Evolutionary conservation across 2,329 filamentous ascomycete species (phyloP).

Genomic region (Chrysoporthe puriensis): DNA sequence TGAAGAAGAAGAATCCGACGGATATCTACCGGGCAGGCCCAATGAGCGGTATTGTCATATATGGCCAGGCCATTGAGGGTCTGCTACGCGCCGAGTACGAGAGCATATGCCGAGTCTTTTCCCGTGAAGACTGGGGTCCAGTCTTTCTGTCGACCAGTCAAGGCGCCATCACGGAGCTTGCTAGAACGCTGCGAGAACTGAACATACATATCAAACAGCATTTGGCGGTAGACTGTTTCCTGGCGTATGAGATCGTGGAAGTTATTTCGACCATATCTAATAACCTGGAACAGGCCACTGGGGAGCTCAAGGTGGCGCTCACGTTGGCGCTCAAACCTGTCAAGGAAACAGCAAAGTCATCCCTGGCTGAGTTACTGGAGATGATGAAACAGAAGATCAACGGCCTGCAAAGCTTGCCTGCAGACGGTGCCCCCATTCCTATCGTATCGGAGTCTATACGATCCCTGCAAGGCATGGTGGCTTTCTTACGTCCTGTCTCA

Average conservation of each 20-base stretch:
- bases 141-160: conserved; percentile 82
- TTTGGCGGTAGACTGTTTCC: conserved; percentile 86
- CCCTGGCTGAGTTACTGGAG: conserved; percentile 80
- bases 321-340: conserved; percentile 87
- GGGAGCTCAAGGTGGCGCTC: conserved; percentile 81
- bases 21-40: conserved; percentile 79
- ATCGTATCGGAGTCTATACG: conserved; percentile 85
- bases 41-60: conserved; percentile 89
- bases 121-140: conserved; percentile 79
- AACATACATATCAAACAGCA: conserved; percentile 89
- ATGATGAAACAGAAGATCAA: conserved; percentile 76
- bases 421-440: conserved; percentile 77
- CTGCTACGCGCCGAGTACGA: conserved; percentile 89
- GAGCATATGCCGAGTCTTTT: conserved; percentile 85
- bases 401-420: conserved; percentile 68
- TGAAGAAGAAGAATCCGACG: conserved; percentile 79
- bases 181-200: conserved; percentile 82
- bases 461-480: conserved; percentile 82
- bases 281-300: conserved; percentile 79
- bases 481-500: conserved; percentile 82
- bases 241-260: conserved; percentile 94
- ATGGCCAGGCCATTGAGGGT: conserved; percentile 84
- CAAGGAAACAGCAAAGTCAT: conserved; percentile 87
- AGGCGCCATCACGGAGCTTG: conserved; percentile 77
- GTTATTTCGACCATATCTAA: conserved; percentile 81